Base-by-base conservation (phyloP, 495 filamentous ascomycete genomes). In the Durotheca rogersii region DNA sequence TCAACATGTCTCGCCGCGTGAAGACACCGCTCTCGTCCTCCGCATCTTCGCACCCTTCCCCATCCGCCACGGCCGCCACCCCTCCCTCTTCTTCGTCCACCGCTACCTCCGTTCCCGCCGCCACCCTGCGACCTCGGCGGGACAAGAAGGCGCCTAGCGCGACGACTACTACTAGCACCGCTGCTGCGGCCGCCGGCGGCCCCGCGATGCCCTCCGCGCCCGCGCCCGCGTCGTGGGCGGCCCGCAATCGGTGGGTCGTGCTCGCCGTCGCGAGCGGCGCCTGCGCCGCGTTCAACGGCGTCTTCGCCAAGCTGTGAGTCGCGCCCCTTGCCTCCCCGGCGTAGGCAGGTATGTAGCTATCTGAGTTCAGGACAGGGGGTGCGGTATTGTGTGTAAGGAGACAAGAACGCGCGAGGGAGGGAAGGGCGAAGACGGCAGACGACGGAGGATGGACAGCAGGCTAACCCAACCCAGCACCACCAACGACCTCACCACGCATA, bases 221-320 rank as follows among this genome's bases (percentile, higher is more conserved):
- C n/a, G n/a, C n/a, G n/a, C n/a, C n/a, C n/a, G n/a, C n/a, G n/a
- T n/a, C n/a, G n/a, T 75, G 68, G 68, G 33, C 60, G 9, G 30
- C 52, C 9, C 61, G 68, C 47, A 76, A 74, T 14, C 72, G 76
- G 41, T 98, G 93, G 93, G 78, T 96, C 47, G 65, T 89, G 43
- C 80, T 91, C 36, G 90, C 93, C 18, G 58, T 94, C 27, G 82
- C 88, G 30, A 93, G 87, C 66, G 93, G 93, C 27, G 83, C 85
- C 6, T 96, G 90, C 67, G 93, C 93, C 10, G 89, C 90, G 27
- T 81, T 93, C 58, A 98, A 98, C 60, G 92, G 93, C 21, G 86
- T 95, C 17, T 98, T 97, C 72, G 93, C 93, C 0, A 98, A 96
- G 68, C 73, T 98, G 89, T 94, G 77, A 61, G 80, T 72, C 7